Evolutionary conservation across 2,329 filamentous ascomycete species (phyloP).

Genomic region (Delphinella strobiligena): DNA sequence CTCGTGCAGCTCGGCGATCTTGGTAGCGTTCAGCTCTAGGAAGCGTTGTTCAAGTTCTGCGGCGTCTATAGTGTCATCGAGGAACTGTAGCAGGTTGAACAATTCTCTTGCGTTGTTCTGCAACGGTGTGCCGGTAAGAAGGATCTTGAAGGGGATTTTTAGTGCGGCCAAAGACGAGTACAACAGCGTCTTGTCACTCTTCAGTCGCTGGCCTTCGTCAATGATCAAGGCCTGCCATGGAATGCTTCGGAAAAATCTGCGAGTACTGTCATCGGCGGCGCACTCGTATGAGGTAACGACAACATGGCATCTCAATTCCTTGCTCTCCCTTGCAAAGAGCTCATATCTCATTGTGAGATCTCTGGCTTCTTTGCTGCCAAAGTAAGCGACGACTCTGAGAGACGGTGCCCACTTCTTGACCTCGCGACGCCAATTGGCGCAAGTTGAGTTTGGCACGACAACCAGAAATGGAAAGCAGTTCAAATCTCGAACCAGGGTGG

Average conservation of each 20-base stretch:
- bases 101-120: conserved; percentile 93
- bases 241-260: conserved; percentile 53
- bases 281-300: conserved; percentile 94
- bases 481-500: conserved; percentile 49
- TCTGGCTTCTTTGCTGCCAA: conserved; percentile 64
- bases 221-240: conserved; percentile 83
- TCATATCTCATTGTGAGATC: conserved; percentile 71
- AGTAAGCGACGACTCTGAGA: conserved; percentile 83
- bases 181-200: conserved; percentile 78
- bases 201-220: conserved; percentile 89
- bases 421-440: conserved; percentile 94
- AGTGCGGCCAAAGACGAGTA: conserved; percentile 64
- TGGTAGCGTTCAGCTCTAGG: conserved; percentile 67
- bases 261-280: conserved; percentile 59
- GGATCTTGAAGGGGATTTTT: conserved; percentile 68
- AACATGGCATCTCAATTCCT: conserved; percentile 72
- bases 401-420: conserved; percentile 87
- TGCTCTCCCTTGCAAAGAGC: conserved; percentile 57
- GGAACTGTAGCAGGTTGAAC: conserved; percentile 93
- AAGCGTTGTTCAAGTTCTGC: conserved; percentile 64
- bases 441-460: conserved; percentile 89
- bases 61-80: conserved; percentile 63
- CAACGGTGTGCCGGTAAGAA: conserved; percentile 79
- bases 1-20: conserved; percentile 67
- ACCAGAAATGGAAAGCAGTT: conserved; percentile 85